Evolutionary conservation across 2,329 filamentous ascomycete species (phyloP).

Genomic region (Penicillium polonicum): DNA sequence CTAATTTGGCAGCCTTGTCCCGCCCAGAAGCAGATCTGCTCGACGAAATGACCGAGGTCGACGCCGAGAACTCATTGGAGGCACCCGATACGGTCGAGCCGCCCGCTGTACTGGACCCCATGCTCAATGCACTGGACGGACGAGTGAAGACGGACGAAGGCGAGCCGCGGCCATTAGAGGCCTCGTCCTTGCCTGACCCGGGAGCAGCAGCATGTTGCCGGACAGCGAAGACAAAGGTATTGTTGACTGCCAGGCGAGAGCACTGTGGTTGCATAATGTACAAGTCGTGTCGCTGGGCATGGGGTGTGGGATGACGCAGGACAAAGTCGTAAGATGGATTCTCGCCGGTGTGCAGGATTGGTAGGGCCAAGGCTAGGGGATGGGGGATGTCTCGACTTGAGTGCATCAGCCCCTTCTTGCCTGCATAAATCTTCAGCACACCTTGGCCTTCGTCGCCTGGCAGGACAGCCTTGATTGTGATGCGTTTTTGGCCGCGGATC

Average conservation of each 20-base stretch:
- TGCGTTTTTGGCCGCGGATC: conserved; percentile 81
- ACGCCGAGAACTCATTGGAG: conserved; percentile 43
- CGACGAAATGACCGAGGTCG: conserved; percentile 56
- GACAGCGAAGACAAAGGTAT: conserved; percentile 95
- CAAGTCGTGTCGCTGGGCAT: conserved; percentile 94
- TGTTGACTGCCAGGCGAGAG: conserved; percentile 81
- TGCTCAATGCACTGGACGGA: conserved; percentile 60
- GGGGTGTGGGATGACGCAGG: conserved; percentile 88
- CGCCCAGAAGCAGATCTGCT: conserved; percentile 34
- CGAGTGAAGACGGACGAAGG: conserved; percentile 52
- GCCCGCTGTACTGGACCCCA: conserved; percentile 56
- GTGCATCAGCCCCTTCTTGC: conserved; percentile 94
- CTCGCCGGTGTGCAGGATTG: conserved; percentile 83
- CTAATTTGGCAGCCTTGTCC: conserved; percentile 88
- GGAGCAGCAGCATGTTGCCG: conserved; percentile 80
- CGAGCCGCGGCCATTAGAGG: conserved; percentile 47
- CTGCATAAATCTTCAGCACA: conserved; percentile 85
- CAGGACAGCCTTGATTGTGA: conserved; percentile 87
- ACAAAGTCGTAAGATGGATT: conserved; percentile 95
- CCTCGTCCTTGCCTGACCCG: conserved; percentile 37
- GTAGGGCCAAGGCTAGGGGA: conserved; percentile 82
- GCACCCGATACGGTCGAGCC: conserved; percentile 52
- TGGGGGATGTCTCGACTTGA: conserved; percentile 96
- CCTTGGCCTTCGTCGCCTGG: conserved; percentile 90
- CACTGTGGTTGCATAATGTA: conserved; percentile 98